These are phyloP conservation scores for Aureobasidium sp. DNA, from an alignment of 2,329 filamentous ascomycete genomes.

Conservation along the genomic window DNA sequence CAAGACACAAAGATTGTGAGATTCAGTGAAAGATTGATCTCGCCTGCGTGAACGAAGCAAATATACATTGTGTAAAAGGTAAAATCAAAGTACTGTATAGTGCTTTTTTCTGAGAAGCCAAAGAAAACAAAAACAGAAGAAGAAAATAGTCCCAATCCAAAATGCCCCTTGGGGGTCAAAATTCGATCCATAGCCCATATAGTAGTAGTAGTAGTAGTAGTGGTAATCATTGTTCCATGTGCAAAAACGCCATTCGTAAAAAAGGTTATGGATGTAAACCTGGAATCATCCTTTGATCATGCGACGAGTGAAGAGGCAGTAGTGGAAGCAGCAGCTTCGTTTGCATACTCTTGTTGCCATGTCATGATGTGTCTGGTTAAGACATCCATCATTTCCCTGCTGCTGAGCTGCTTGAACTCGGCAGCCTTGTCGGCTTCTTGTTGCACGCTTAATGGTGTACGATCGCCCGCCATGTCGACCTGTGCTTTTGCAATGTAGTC, in stretches of 20 bases:
- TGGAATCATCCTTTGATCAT: neutral
- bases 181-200: neutral
- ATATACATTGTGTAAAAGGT: neutral
- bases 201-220: neutral
- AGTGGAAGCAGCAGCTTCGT: neutral
- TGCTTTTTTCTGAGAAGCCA: neutral
- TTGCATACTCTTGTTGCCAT: constrained; percentile 63
- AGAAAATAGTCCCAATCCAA: neutral
- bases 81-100: neutral
- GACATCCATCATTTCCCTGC: constrained; percentile 84
- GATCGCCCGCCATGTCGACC: constrained; percentile 67
- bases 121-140: neutral
- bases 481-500: constrained; percentile 88
- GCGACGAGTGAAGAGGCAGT: neutral
- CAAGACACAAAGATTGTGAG: too few species aligned
- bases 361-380: constrained; percentile 71
- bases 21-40: too few species aligned
- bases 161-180: neutral
- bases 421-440: constrained; percentile 46
- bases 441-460: constrained; percentile 27
- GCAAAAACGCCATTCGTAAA: neutral
- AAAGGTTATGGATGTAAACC: neutral
- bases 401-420: constrained; percentile 68
- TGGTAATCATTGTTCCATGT: neutral
- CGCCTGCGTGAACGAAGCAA: neutral